Base-by-base conservation (phyloP, 176 grass and related monocot species). In the Triticum dicoccoides region DNA sequence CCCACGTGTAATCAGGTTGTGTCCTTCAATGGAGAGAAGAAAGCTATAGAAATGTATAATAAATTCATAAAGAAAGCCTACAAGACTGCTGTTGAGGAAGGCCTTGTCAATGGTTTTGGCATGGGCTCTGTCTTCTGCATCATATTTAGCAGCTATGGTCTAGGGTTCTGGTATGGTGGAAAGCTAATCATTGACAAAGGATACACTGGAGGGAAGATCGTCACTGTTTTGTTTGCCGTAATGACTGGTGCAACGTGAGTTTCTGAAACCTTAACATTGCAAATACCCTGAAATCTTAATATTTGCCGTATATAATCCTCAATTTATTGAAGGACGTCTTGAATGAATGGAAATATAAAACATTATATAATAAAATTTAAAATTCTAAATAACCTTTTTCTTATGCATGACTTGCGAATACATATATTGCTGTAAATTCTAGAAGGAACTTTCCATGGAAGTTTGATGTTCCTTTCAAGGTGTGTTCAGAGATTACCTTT, bases 131-230 rank as follows among this genome's bases (percentile, higher is more conserved):
- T 92, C 38, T 51, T 86, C 4, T 41, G 61, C 76, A 81, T 95
- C 54, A 13, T 78, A 5, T 95, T 92, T 88, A 78, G 68, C 71
- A 95, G 85, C 88, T 95, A 95, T 88, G 93, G 87, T 14, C 76
- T 95, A 68, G 90, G 90, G 9, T 86, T 95, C 51, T 95, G 93
- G 93, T 95, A 90, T 25, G 93, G 93, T 58, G 89, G 89, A 72
- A 87, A 86, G 67, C 76, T 92, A 73, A 90, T 95, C 10, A 42
- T 83, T 47, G 76, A 92, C 9, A 92, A 90, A 88, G 90, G 93
- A 20, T 95, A 95, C 24, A 86, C 18, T n/a, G 90, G 93, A 51
- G 93, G 90, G 52, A 83, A 24, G 42, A 85, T 95, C 41, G 73
- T 93, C 2, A 95, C 87, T 73, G 79, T 95, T 63, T 62, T 95